Evolutionary conservation across 2,329 filamentous ascomycete genomes (phyloP).

Genomic region (Fusarium sp.): DNA sequence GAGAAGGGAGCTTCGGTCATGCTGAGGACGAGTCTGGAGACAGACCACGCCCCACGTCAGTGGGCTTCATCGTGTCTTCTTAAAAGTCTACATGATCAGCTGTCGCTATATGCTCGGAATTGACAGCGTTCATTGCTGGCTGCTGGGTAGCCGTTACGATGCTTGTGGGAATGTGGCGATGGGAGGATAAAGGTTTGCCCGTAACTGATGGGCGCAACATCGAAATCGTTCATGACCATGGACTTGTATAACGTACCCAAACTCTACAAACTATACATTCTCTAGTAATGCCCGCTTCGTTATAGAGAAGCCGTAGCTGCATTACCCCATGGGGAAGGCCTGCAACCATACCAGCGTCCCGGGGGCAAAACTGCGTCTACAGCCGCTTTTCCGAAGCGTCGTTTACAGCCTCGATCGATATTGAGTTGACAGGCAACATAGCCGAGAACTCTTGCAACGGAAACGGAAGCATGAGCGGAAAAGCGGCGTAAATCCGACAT

Average conservation of each 20-base stretch:
- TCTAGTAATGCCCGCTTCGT: neutral
- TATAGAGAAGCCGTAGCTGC: neutral
- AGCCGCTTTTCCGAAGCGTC: neutral
- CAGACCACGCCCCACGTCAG: neutral
- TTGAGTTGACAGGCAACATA: neutral
- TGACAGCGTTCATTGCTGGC: neutral
- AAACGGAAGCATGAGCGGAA: neutral
- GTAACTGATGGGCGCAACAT: neutral
- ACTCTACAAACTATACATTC: neutral
- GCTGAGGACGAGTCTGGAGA: neutral
- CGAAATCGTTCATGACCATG: neutral
- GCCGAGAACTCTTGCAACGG: neutral
- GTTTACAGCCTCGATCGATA: neutral
- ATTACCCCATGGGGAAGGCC: constrained; percentile 2
- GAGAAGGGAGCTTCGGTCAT: neutral
- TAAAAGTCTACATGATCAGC: neutral
- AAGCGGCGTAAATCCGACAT: neutral
- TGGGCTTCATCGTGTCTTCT: neutral
- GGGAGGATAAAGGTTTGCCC: neutral
- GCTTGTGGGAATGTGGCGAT: neutral
- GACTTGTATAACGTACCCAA: neutral
- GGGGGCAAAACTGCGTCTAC: neutral
- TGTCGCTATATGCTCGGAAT: neutral
- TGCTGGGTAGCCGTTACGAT: neutral
- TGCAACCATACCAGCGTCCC: neutral